Evolutionary conservation across 2,329 filamentous ascomycete species (phyloP), one percentile per base, ranked within the genome.

Genomic region (Endothia cerciana): DNA sequence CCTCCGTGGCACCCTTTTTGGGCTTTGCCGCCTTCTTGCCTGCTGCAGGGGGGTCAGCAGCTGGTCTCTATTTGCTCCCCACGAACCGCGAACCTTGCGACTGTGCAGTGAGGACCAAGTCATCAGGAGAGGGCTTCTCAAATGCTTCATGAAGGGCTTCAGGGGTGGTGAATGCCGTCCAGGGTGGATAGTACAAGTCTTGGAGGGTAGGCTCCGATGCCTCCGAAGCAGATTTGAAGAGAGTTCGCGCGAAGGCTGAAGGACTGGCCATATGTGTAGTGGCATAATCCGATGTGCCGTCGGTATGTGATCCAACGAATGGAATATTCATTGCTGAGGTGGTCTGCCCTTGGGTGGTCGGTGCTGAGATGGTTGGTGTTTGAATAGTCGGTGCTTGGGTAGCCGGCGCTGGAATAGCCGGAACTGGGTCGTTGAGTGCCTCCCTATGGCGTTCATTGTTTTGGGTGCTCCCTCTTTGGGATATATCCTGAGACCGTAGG

Each of bases 121-220:
- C 94, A 81, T 98, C 94, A 71, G 94, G 94, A 79, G 94, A 97
- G 64, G 94, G 94, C 76, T 88, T 87, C 82, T 89, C 83, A 80
- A 97, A 97, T 66, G 89, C 87, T 74, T 87, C 81, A 73, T 82
- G 74, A 78, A 82, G 74, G 75, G 82, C 82, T 64, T 80, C 64
- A 30, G 59, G 56, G 49, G 60, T 77, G 38, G 82, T 77, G 49
- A 82, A 82, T 17, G 78, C 78, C 71, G 82, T 78, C 67, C 86
- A 86, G 61, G 85, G 84, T 73, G 86, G 78, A 51, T 78, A 70
- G 65, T 78, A 80, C 17, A 73, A 72, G 28, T 76, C 74, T 19
- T 72, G 71, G 56, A 69, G 68, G 60, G 67, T 8, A 45, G 38
- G 65, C n/a, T 68, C 63, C 61, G 70, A 65, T 40, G 69, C 64